These are phyloP conservation scores for Naganishia cerealis DNA, from an alignment of 1,284 basidiomycete genomes.

Conservation along the genomic window DNA sequence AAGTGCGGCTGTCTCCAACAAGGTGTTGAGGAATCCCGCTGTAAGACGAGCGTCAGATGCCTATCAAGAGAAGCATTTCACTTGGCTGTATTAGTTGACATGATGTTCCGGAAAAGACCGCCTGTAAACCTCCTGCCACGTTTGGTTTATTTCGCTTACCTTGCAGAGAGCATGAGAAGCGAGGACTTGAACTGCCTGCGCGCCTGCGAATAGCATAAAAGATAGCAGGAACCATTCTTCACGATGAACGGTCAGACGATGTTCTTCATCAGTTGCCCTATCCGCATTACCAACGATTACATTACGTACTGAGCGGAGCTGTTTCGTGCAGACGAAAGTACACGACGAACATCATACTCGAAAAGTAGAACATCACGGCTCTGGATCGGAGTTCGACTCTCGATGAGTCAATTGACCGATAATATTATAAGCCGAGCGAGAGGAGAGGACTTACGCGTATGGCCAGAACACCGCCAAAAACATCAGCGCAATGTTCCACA, in stretches of 20 bases:
- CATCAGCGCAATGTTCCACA: constrained; percentile 70
- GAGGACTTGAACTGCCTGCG: constrained; percentile 75
- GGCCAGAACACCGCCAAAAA: constrained; percentile 81
- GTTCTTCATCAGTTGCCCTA: constrained; percentile 3
- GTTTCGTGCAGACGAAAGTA: constrained; percentile 68
- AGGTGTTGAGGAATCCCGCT: constrained; percentile 74
- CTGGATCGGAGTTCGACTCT: constrained; percentile 50
- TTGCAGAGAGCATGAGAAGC: constrained; percentile 72
- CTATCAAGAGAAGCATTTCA: constrained; percentile 47
- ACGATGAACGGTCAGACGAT: constrained; percentile 1
- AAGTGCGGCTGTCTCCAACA: constrained; percentile 63
- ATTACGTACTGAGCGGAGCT: constrained; percentile 62
- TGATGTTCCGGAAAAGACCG: background rate
- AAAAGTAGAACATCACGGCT: constrained; percentile 66
- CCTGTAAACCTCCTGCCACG: background rate
- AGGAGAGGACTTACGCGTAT: constrained; percentile 62
- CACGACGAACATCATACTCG: constrained; percentile 73
- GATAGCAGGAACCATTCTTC: constrained; percentile 64
- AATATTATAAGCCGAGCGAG: background rate
- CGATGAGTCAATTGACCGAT: background rate
- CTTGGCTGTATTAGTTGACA: background rate
- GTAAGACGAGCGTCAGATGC: constrained; percentile 68
- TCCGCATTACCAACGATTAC: constrained; percentile 32
- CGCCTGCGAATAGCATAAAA: constrained; percentile 67
- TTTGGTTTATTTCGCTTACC: constrained; percentile 55